Conservation (phyloP, 2,329 filamentous ascomycete genomes). For the Cordyceps javanica region DNA sequence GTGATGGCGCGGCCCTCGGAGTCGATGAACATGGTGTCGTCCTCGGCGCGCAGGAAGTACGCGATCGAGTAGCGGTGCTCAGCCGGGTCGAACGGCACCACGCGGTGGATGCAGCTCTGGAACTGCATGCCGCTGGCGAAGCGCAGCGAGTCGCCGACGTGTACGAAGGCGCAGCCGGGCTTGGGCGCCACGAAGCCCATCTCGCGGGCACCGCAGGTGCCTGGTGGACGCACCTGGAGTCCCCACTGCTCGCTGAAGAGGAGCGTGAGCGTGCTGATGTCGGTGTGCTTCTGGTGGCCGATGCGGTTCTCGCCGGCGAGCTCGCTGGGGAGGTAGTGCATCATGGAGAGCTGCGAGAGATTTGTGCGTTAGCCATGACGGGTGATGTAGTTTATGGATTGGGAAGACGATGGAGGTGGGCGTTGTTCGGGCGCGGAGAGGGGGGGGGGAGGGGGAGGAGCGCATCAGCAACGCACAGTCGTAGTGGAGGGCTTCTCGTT, state of each 20-base stretch:
- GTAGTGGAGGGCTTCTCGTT: constrained; percentile 43
- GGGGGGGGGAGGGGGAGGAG: not conserved
- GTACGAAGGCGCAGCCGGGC: constrained; percentile 46
- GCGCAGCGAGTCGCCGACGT: constrained; percentile 53
- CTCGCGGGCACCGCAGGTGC: constrained; percentile 31
- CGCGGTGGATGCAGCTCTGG: constrained; percentile 52
- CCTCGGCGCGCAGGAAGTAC: constrained; percentile 52
- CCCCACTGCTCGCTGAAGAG: constrained; percentile 53
- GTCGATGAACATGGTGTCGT: constrained; percentile 50
- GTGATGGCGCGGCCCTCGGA: constrained; percentile 47
- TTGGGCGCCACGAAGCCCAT: constrained; percentile 50
- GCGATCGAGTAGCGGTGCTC: constrained; percentile 55
- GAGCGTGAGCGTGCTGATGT: constrained; percentile 49
- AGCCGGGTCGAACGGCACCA: constrained; percentile 44
- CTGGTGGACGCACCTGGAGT: constrained; percentile 48
- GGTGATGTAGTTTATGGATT: not conserved
- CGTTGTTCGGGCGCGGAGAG: not conserved
- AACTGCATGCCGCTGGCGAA: constrained; percentile 48
- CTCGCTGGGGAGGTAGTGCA: constrained; percentile 46
- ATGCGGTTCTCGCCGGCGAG: constrained; percentile 35
- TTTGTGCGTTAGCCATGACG: not conserved
- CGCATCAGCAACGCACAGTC: constrained; percentile 27
- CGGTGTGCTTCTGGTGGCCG: constrained; percentile 52
- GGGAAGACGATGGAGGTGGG: not conserved
- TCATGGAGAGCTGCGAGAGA: constrained; percentile 37